Percentiles rank a stretch among this genome's conserved stretches.
Evolutionary conservation across 495 filamentous ascomycete genomes (phyloP).

Genomic region (Penicillium bialowiezense): DNA sequence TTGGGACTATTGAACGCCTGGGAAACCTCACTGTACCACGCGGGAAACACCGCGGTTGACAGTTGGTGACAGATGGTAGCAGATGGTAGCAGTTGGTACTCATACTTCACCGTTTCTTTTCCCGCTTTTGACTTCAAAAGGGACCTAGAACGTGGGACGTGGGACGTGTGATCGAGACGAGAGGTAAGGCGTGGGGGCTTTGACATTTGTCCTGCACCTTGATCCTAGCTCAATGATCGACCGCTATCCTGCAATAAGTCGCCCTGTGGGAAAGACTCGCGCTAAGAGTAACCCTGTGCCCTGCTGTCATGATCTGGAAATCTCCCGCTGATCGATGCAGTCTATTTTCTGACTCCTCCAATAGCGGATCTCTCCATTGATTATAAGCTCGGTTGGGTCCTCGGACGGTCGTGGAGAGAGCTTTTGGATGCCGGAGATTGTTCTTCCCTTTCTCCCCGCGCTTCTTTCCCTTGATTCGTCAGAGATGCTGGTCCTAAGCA

Average conservation of each 20-base stretch:
- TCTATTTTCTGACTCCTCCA: conserved; percentile 48
- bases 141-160: conserved; percentile 20
- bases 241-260: conserved; percentile 47
- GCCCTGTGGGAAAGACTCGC: conserved; percentile 37
- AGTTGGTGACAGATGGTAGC: too few relatives aligned
- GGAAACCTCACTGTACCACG: too few relatives aligned
- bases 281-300: conserved; percentile 44
- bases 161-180: conserved; percentile 17
- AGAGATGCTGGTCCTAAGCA: conserved; percentile 36
- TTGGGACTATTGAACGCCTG: conserved; percentile 5
- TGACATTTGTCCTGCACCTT: conserved; percentile 27
- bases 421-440: conserved; percentile 31
- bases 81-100: too few relatives aligned
- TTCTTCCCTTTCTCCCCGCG: conserved; percentile 10
- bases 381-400: conserved; percentile 40
- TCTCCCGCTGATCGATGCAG: conserved; percentile 40
- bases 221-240: conserved; percentile 43
- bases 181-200: conserved; percentile 23
- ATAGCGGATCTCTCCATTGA: conserved; percentile 34
- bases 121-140: too few relatives aligned
- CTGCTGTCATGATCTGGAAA: conserved; percentile 45
- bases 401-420: conserved; percentile 17
- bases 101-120: conserved; percentile 33
- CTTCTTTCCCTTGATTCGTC: conserved; percentile 13
- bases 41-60: too few relatives aligned